phyloP scores from a whole-genome alignment of 495 filamentous ascomycete species.

The Aspergillus homomorphus region DNA sequence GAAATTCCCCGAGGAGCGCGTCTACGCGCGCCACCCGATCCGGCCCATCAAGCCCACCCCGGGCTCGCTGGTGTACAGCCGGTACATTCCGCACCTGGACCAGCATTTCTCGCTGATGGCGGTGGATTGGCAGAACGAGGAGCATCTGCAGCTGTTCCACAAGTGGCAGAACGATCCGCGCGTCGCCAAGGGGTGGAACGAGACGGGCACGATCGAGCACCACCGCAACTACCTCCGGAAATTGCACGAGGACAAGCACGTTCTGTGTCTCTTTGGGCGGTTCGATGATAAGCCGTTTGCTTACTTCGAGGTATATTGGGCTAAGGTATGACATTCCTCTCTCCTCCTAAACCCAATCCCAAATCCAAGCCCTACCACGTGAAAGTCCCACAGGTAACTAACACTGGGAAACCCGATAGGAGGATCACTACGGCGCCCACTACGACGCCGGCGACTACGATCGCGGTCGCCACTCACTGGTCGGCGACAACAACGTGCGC shows the following conservation, averaged over 20 bases:
- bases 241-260: constrained; percentile 60
- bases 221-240: constrained; percentile 58
- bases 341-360: no score
- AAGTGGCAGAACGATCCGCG: constrained; percentile 65
- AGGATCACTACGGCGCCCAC: constrained; percentile 64
- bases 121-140: constrained; percentile 50
- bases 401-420: no score
- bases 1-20: constrained; percentile 43
- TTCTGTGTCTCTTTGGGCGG: constrained; percentile 57
- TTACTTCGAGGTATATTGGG: constrained; percentile 72
- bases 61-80: constrained; percentile 61
- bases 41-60: constrained; percentile 59
- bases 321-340: constrained; percentile 49
- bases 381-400: no score
- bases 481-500: constrained; percentile 60
- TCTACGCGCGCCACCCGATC: constrained; percentile 56
- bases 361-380: no score
- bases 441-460: constrained; percentile 62
- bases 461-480: constrained; percentile 65
- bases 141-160: constrained; percentile 60
- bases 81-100: constrained; percentile 63
- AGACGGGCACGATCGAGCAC: constrained; percentile 56
- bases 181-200: constrained; percentile 63
- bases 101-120: constrained; percentile 66
- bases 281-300: constrained; percentile 62